A percentile compares a stretch with the other conserved stretches of the same genome.
phyloP scores from a whole-genome alignment of 768 basidiomycete species.

The Holtermanniella nyarrowii region DNA sequence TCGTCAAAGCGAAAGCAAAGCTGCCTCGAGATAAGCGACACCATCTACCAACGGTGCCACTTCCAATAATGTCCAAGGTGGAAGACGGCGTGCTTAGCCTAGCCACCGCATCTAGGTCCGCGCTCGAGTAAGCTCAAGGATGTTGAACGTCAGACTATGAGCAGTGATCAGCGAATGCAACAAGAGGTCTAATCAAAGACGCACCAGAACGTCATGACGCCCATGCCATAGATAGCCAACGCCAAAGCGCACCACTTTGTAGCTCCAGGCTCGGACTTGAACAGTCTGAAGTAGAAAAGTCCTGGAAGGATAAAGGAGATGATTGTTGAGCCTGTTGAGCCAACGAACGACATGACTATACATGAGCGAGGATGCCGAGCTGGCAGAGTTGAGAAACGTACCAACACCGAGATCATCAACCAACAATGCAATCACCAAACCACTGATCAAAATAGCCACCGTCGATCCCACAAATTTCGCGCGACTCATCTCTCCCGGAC shows the following conservation, averaged over 20 bases:
- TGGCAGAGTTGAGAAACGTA: conserved; percentile 9
- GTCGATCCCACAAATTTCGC: conserved; percentile 27
- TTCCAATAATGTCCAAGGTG: background rate
- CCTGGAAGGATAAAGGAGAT: conserved; percentile 94
- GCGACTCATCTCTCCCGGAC: conserved; percentile 19
- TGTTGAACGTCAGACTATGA: conserved; percentile 63
- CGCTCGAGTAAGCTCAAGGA: conserved; percentile 49
- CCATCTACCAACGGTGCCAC: background rate
- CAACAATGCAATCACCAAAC: conserved; percentile 30
- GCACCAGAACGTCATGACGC: conserved; percentile 80
- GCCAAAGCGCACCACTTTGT: conserved; percentile 55
- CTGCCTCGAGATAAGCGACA: too few species aligned
- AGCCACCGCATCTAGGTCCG: background rate
- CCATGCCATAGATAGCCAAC: conserved; percentile 62
- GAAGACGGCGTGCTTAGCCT: background rate
- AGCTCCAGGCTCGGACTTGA: conserved; percentile 54
- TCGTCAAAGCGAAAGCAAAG: too few species aligned
- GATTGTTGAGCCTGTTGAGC: conserved; percentile 90
- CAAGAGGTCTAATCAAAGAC: conserved; percentile 32
- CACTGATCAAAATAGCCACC: conserved; percentile 22
- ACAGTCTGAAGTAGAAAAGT: conserved; percentile 84
- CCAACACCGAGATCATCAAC: conserved; percentile 40
- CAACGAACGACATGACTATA: conserved; percentile 86
- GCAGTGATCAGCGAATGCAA: conserved; percentile 2
- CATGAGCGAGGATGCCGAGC: background rate